These are phyloP conservation scores for Peribolospora kevripleyi DNA, from an alignment of 768 basidiomycete genomes.

Conservation along the genomic window DNA sequence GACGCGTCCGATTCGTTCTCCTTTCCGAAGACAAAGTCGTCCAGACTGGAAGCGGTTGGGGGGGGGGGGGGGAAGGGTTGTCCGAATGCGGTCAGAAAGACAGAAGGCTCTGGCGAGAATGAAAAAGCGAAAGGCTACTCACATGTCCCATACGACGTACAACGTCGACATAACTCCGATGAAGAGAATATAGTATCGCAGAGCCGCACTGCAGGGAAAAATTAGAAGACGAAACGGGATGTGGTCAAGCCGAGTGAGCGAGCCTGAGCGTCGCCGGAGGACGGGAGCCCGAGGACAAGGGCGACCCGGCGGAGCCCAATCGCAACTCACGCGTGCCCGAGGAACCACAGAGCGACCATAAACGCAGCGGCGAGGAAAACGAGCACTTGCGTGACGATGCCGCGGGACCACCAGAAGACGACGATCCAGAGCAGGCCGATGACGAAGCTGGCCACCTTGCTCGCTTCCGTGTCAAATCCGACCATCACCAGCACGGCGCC, in stretches of 20 bases:
- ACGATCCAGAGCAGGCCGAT: constrained; percentile 4
- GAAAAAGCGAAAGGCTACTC: too few relatives aligned
- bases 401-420: constrained; percentile 1
- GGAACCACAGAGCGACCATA: not conserved
- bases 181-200: constrained; percentile 11
- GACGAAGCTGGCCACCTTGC: constrained; percentile 10
- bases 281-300: too few relatives aligned
- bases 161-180: constrained; percentile 9
- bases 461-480: constrained; percentile 12
- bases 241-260: too few relatives aligned
- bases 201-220: too few relatives aligned
- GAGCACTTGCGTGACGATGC: not conserved
- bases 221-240: too few relatives aligned
- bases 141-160: constrained; percentile 4
- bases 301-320: too few relatives aligned
- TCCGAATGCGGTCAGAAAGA: too few relatives aligned
- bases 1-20: too few relatives aligned
- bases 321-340: too few relatives aligned
- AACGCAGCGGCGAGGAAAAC: not conserved
- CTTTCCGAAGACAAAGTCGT: not conserved
- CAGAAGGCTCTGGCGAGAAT: too few relatives aligned
- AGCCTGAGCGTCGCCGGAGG: too few relatives aligned
- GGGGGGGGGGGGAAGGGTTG: too few relatives aligned
- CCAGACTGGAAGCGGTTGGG: not conserved
- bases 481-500: constrained; percentile 5